Conservation (phyloP, 306 rosid species). For the Ochetophila trinervis region DNA sequence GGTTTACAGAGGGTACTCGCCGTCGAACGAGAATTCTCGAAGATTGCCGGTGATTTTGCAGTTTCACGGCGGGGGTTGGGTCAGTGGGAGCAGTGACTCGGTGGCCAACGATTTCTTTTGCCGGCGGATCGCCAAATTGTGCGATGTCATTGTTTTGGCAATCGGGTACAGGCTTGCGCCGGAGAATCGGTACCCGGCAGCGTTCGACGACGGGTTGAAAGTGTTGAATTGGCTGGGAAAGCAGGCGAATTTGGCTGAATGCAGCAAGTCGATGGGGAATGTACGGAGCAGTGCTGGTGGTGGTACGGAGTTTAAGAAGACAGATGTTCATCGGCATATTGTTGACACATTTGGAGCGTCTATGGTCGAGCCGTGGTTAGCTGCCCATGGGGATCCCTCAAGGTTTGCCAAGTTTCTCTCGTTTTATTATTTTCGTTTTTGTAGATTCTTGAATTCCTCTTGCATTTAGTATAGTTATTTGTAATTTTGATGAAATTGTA, state of each 20-base stretch:
- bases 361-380: conserved; percentile 92
- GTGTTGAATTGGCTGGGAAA: conserved; percentile 94
- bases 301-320: conserved; percentile 52
- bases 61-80: conserved; percentile 99
- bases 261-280: conserved; percentile 62
- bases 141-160: conserved; percentile 68
- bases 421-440: background rate
- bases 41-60: conserved; percentile 78
- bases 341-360: conserved; percentile 83
- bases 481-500: background rate
- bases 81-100: conserved; percentile 85
- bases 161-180: conserved; percentile 90
- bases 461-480: background rate
- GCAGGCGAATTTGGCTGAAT: conserved; percentile 91
- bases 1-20: conserved; percentile 69
- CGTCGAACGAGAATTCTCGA: conserved; percentile 38
- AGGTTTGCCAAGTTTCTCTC: conserved; percentile 46
- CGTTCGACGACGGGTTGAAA: conserved; percentile 84
- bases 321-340: conserved; percentile 53
- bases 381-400: conserved; percentile 85
- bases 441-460: background rate
- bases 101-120: conserved; percentile 77
- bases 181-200: conserved; percentile 83
- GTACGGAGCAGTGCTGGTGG: conserved; percentile 26
- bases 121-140: conserved; percentile 70